Evolutionary conservation across 116 monocot genomes (phyloP).

Genomic region (Papilionanthe hybrid): DNA sequence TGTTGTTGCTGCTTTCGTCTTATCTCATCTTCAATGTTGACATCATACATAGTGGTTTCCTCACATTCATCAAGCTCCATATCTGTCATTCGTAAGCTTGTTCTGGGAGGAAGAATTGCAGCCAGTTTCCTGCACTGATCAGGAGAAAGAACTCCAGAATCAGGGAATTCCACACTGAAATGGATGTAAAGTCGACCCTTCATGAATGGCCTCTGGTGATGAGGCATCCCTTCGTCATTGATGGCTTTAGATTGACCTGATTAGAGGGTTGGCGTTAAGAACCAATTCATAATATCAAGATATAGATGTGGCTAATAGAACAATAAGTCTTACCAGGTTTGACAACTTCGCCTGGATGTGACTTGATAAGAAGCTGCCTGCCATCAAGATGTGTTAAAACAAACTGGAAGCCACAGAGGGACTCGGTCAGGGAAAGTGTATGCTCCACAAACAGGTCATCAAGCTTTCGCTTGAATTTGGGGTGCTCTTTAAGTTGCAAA

Average conservation of each 20-base stretch:
- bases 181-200: constrained; percentile 80
- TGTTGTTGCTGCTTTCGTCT: constrained; percentile 58
- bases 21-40: constrained; percentile 78
- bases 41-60: constrained; percentile 63
- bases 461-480: constrained; percentile 56
- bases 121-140: constrained; percentile 51
- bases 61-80: constrained; percentile 80
- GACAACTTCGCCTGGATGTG: constrained; percentile 61
- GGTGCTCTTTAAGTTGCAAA: constrained; percentile 81
- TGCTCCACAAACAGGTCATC: constrained; percentile 73
- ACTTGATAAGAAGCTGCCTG: constrained; percentile 62
- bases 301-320: not conserved
- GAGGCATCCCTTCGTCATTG: constrained; percentile 87
- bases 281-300: not conserved
- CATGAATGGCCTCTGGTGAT: constrained; percentile 67
- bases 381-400: constrained; percentile 70
- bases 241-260: constrained; percentile 81
- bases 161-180: constrained; percentile 80
- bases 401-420: constrained; percentile 80
- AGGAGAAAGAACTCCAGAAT: constrained; percentile 42
- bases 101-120: constrained; percentile 38
- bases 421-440: constrained; percentile 58
- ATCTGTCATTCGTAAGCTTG: constrained; percentile 29
- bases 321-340: constrained; percentile 46
- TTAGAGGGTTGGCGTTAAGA: not conserved